A percentile compares a stretch with the other conserved stretches of the same genome.
Conservation (phyloP, 192 early-diverging fungal genomes). For the Backusella macrospora region DNA sequence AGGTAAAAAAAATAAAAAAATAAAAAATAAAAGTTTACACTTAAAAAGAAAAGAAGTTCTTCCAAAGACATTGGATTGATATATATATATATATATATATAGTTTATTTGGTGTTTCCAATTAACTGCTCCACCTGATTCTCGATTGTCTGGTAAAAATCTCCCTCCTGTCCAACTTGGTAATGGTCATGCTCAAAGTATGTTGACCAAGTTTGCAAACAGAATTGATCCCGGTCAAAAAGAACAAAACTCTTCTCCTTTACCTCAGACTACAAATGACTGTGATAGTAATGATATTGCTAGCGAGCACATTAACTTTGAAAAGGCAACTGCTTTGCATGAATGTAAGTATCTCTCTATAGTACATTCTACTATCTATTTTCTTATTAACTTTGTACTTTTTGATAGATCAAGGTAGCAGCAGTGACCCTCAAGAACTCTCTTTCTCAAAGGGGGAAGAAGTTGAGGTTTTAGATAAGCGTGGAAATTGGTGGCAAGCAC, state of each 20-base stretch:
- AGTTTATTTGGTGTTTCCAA: conserved; percentile 67
- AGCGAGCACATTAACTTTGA: neutral
- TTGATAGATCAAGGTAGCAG: conserved; percentile 83
- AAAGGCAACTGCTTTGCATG: conserved; percentile 1
- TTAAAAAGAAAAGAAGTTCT: too few species aligned
- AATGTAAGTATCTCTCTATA: conserved; percentile 23
- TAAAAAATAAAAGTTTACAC: too few species aligned
- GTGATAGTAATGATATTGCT: neutral
- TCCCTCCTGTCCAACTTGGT: neutral
- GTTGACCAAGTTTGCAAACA: neutral
- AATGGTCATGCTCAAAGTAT: conserved; percentile 19
- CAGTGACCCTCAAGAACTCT: conserved; percentile 87
- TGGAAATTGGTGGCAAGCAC: conserved; percentile 98
- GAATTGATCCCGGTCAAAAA: neutral
- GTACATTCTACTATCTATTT: neutral
- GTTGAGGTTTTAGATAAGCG: conserved; percentile 87
- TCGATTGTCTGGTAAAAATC: conserved; percentile 15
- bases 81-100: too few species aligned
- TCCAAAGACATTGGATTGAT: too few species aligned
- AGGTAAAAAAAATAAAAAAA: conserved; percentile 23
- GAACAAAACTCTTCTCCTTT: neutral
- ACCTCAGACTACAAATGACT: neutral
- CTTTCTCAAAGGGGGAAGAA: conserved; percentile 85
- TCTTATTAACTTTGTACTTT: too few species aligned
- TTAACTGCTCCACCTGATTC: conserved; percentile 68